Evolutionary conservation across 202 grass and related monocot genomes (phyloP), one percentile per base, ranked within the genome.

Genomic region (Tripidium arundinaceum): DNA sequence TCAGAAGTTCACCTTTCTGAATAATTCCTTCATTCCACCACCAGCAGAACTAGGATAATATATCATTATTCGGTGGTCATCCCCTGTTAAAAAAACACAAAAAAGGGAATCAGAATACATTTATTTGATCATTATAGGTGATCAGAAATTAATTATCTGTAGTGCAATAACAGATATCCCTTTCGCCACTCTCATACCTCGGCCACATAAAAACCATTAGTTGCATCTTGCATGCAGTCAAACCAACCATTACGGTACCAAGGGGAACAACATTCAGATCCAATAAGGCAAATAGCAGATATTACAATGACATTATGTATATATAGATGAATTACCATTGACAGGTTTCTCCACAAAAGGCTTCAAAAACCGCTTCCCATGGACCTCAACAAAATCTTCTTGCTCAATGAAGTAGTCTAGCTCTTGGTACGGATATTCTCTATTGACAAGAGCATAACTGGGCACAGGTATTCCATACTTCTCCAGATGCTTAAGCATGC

Each of bases 271-370:
- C 29, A 79, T 62, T 73, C 19, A 41, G 8, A 62, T 63, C 29
- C 29, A 41, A 75, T 10, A 25, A 26, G 18, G 41, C 6, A 69
- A 68, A 83, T 64, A 68, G 19, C 1, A 15, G 29, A 31, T 24
- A 54, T 14, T 37, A 70, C 16, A 74, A 50, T 42, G 41, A 73
- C 70, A 78, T 45, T 50, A 77, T 77, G 71, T 77, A 14, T 39
- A 57, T n/a, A n/a, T n/a, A n/a, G 21, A 41, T 16, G 65, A 33
- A 74, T 90, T 91, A 99, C 96, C 96, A 90, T 95, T 82, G 36
- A 91, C 81, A 86, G 96, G 96, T 90, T 99, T 99, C 88, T 99
- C 96, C 88, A 99, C 96, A 79, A 99, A 99, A 61, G 96, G 96
- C 80, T 99, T 99, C 73, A 73, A 76, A 86, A 99, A 99, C 16